These are phyloP conservation scores for Eucalyptus guilfoylei DNA, from an alignment of 345 rosid species.

Conservation along the genomic window DNA sequence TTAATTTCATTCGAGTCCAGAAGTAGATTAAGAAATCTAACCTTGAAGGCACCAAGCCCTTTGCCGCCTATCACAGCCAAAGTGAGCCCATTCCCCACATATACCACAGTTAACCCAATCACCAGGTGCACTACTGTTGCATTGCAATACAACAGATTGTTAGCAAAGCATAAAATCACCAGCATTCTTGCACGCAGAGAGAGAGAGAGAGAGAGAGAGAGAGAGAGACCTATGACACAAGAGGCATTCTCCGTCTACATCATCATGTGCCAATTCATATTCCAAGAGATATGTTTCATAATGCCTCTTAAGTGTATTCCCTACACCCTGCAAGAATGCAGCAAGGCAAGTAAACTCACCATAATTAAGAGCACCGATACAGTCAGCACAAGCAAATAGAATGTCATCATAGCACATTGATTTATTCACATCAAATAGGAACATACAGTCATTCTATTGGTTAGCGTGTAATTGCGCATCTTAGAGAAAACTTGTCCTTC, in stretches of 20 bases:
- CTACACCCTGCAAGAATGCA: constrained; percentile 60
- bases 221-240: constrained; percentile 72
- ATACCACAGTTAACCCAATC: constrained; percentile 99
- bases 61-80: constrained; percentile 97
- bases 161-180: background rate
- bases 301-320: constrained; percentile 89
- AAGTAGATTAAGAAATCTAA: background rate
- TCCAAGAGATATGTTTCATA: constrained; percentile 95
- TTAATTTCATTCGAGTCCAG: background rate
- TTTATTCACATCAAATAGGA: background rate
- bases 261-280: constrained; percentile 96
- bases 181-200: background rate
- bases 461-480: constrained; percentile 97
- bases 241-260: constrained; percentile 96
- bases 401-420: background rate
- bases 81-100: constrained; percentile 99
- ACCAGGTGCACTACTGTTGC: constrained; percentile 94
- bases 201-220: background rate
- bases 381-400: background rate
- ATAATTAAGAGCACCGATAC: background rate
- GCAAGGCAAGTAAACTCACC: background rate
- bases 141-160: background rate
- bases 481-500: constrained; percentile 99
- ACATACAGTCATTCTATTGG: constrained; percentile 94
- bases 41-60: constrained; percentile 99